Conservation (phyloP, 2,329 filamentous ascomycete genomes). For the Didymella glomerata region DNA sequence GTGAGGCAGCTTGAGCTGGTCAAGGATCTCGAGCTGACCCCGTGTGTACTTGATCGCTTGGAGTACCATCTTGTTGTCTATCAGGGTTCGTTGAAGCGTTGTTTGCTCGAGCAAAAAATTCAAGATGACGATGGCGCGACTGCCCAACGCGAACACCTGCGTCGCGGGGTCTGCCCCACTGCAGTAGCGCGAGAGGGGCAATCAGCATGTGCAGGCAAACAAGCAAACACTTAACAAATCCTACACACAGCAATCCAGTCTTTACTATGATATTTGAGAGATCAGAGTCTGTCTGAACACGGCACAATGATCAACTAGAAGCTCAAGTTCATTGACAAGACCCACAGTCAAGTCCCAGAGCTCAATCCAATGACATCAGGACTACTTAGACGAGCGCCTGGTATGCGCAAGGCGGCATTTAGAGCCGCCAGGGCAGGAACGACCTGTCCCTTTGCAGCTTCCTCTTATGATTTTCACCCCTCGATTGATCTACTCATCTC, state of each 20-base stretch:
- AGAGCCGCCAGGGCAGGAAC: constrained; percentile 5
- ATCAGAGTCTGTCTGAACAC: too few species aligned
- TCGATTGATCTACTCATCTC: constrained; percentile 11
- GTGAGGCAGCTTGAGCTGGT: constrained; percentile 84
- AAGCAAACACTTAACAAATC: background rate
- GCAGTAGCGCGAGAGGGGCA: constrained; percentile 14
- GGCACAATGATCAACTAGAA: background rate
- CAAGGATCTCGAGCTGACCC: constrained; percentile 77
- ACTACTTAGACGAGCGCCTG: constrained; percentile 17
- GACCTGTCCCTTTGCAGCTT: constrained; percentile 10
- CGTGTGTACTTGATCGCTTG: constrained; percentile 80
- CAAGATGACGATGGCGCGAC: constrained; percentile 30
- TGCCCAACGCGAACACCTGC: constrained; percentile 14
- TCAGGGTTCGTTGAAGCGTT: constrained; percentile 17
- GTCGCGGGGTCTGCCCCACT: constrained; percentile 17
- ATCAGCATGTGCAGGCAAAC: background rate
- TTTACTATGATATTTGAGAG: background rate
- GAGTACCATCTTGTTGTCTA: constrained; percentile 60
- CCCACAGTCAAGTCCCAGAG: constrained; percentile 11
- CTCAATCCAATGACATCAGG: constrained; percentile 24
- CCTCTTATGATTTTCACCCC: constrained; percentile 23
- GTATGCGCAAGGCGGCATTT: constrained; percentile 16
- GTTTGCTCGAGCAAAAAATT: constrained; percentile 24
- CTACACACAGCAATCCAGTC: background rate
- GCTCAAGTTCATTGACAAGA: constrained; percentile 5